Evolutionary conservation across 805 yeast genomes (phyloP).

Genomic region (Brettanomyces sp.): DNA sequence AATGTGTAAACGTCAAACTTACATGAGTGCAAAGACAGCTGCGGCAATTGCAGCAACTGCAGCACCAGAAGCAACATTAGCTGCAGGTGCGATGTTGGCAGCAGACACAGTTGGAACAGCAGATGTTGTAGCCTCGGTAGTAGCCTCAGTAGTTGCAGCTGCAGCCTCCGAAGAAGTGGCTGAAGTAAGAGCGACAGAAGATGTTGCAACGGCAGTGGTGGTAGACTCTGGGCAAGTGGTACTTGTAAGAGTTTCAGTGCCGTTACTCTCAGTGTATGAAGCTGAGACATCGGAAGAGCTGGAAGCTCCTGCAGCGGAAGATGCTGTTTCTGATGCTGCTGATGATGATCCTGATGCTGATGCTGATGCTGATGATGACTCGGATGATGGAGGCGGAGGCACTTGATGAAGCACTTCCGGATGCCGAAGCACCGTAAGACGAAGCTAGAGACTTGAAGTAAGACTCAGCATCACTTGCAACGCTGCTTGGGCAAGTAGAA

Average conservation of each 20-base stretch:
- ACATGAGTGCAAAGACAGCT: constrained; percentile 5
- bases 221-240: constrained; percentile 6
- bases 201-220: background rate
- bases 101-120: constrained; percentile 8
- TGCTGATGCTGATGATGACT: constrained; percentile 25
- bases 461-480: constrained; percentile 46
- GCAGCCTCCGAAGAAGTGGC: constrained; percentile 10
- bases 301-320: constrained; percentile 16
- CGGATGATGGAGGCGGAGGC: constrained; percentile 25
- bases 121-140: constrained; percentile 8
- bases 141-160: constrained; percentile 20
- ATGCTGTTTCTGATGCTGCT: constrained; percentile 16
- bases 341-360: constrained; percentile 22
- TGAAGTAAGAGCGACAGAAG: constrained; percentile 4
- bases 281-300: constrained; percentile 21
- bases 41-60: constrained; percentile 19
- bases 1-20: no score
- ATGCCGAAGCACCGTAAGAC: constrained; percentile 32
- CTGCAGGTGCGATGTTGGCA: background rate
- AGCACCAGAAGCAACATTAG: constrained; percentile 17
- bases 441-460: constrained; percentile 49
- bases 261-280: constrained; percentile 13
- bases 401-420: constrained; percentile 16
- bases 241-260: constrained; percentile 10
- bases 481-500: constrained; percentile 58